Evolutionary conservation across 345 rosid species (phyloP).

Genomic region (Hirschfeldia incana): DNA sequence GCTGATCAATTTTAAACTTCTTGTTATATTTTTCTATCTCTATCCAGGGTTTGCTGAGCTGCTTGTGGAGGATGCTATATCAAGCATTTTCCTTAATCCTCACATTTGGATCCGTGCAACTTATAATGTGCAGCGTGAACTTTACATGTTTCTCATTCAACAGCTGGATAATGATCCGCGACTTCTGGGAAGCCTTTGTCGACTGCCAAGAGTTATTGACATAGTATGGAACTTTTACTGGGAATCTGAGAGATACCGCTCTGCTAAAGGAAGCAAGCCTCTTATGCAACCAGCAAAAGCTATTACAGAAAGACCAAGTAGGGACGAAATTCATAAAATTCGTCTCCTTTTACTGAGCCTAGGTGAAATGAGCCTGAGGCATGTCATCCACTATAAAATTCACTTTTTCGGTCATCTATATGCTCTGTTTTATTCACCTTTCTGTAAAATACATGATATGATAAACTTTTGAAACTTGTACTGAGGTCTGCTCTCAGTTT

Average conservation of each 20-base stretch:
- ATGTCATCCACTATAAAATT: slow-evolving; percentile 41
- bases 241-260: slow-evolving; percentile 70
- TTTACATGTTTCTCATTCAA: slow-evolving; percentile 90
- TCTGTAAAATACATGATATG: slow-evolving; percentile 9
- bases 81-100: slow-evolving; percentile 87
- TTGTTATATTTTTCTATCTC: not conserved
- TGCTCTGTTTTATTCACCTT: not conserved
- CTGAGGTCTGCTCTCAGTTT: slow-evolving; percentile 22
- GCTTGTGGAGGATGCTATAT: slow-evolving; percentile 80
- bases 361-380: slow-evolving; percentile 99
- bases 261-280: slow-evolving; percentile 73
- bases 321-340: slow-evolving; percentile 84
- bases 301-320: slow-evolving; percentile 74
- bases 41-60: slow-evolving; percentile 70
- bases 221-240: slow-evolving; percentile 78
- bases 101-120: slow-evolving; percentile 79
- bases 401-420: slow-evolving; percentile 16
- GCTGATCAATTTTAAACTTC: slow-evolving; percentile 5
- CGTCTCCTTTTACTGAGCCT: slow-evolving; percentile 93
- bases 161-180: slow-evolving; percentile 85
- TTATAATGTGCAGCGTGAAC: slow-evolving; percentile 87
- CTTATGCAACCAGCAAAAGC: slow-evolving; percentile 64
- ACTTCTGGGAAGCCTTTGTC: slow-evolving; percentile 71
- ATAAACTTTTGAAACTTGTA: slow-evolving; percentile 3
- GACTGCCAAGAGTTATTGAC: slow-evolving; percentile 77